Percentiles rank a stretch among this genome's conserved stretches.
Evolutionary conservation across 306 rosid species (phyloP).

Genomic region (Luffa aegyptiaca): DNA sequence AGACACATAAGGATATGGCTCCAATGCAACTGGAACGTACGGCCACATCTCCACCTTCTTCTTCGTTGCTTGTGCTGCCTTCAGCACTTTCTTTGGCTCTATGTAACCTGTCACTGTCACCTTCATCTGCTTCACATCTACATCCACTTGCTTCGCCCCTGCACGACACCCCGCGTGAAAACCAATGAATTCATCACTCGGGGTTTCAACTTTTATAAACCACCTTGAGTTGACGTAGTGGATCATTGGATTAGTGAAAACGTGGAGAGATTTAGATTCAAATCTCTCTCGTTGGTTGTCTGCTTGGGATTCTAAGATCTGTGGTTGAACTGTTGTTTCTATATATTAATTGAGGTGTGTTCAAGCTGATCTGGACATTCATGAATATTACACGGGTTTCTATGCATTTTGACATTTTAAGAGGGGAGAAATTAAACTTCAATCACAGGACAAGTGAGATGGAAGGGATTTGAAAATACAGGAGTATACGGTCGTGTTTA

Average conservation of each 20-base stretch:
- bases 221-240: neutral
- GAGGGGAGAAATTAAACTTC: too few relatives aligned
- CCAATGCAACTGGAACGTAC: conserved; percentile 67
- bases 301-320: too few relatives aligned
- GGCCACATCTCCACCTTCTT: conserved; percentile 97
- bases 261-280: too few relatives aligned
- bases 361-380: too few relatives aligned
- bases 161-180: neutral
- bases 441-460: neutral
- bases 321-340: too few relatives aligned
- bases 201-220: too few relatives aligned
- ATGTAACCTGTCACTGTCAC: conserved; percentile 80
- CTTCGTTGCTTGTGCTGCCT: conserved; percentile 85
- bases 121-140: conserved; percentile 89
- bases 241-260: neutral
- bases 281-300: too few relatives aligned
- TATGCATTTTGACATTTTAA: too few relatives aligned
- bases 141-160: conserved; percentile 86
- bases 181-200: too few relatives aligned
- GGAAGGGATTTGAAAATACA: neutral
- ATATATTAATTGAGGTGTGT: too few relatives aligned
- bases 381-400: neutral
- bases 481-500: neutral
- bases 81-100: conserved; percentile 82
- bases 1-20: conserved; percentile 70